Base-by-base conservation (phyloP, 306 rosid genomes). In the Quercus aquifolioides region DNA sequence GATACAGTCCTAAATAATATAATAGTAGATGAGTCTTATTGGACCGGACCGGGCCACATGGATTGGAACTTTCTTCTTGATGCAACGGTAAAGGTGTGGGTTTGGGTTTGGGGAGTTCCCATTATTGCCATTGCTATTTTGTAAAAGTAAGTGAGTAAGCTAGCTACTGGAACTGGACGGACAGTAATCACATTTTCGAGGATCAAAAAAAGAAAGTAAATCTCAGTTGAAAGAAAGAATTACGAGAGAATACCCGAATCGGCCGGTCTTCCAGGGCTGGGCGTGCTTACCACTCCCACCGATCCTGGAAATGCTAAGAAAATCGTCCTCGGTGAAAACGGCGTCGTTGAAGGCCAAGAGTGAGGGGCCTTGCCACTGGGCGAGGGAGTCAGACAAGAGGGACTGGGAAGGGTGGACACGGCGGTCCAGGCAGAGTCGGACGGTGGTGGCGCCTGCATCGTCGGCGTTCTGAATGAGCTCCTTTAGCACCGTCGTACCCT, bases 401-500 rank as follows among this genome's bases (percentile, higher is more conserved):
- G 97, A 90, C 14, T 79, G 87, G 8, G 80, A 49, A 68, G 84
- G 85, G 49, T 94, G 99, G 74, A 78, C 72, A 28, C 99, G 85
- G 38, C 89, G 91, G 84, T 94, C 99, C 26, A 94, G 91, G 77
- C 99, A 94, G 60, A 94, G 92, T 30, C 92, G 81, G 4, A 94
- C 92, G 71, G 80, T 79, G 81, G 97, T 92, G 58, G 99, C 97
- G 69, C 97, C 99, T n/a, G 99, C 99, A 70, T 94, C 99, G 35
- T 94, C 99, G 49, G 99, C 99, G 91, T 94, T 94, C 86, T 94
- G 97, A 25, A 94, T 83, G 69, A 94, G 88, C 89, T 94, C 99
- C 87, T 94, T 94, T 77, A 94, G 90, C 69, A 92, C 97, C 18
- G 99, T 94, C 59, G 94, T 94, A 54, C 99, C 99, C 88, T 94